Evolutionary conservation across 176 grass and related monocot genomes (phyloP), one percentile per base, ranked within the genome.

Genomic region (Pharus latifolius): DNA sequence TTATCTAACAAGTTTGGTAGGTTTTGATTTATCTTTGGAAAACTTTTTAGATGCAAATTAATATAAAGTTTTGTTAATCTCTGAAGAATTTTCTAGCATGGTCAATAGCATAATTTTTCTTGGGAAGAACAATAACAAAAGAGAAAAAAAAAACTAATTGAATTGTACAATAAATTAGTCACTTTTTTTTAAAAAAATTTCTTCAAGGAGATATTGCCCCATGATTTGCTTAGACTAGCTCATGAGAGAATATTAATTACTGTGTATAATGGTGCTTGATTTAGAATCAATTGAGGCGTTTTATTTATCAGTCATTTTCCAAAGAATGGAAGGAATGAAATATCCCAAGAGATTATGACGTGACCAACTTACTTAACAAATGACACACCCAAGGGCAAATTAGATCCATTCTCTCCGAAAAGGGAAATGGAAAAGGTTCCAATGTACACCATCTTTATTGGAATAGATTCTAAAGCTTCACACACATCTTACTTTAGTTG

Each of bases 401-500:
- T 23, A 47, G 48, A 77, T 22, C 37, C 45, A 40, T 63, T 64
- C 58, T 83, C 42, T 57, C 49, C 1, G 35, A 48, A 65, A 84
- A 58, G 24, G 73, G 73, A 20, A 22, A 63, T 55, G 22, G 1
- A 3, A 19, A 29, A 70, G 31, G 41, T 18, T 40, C 65, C 56
- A 71, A 49, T 50, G 31, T 20, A 41, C 53, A 67, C 52, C 43
- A 35, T 49, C 67, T 15, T 65, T 34, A 38, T 12, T 57, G 64
- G 67, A 84, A 84, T 34, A 84, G 42, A 78, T 78, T 66, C 82
- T 34, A 72, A 83, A 46, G 13, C 3, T 38, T 40, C 29, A 29
- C 50, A 65, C 43, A 12, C 41, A 41, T 15, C 74, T 78, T 84
- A 25, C 66, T 72, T 37, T 56, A 42, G 64, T 32, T 20, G 59